Base-by-base conservation (phyloP, 2,329 filamentous ascomycete genomes). In the Paecilomyces formosus region DNA sequence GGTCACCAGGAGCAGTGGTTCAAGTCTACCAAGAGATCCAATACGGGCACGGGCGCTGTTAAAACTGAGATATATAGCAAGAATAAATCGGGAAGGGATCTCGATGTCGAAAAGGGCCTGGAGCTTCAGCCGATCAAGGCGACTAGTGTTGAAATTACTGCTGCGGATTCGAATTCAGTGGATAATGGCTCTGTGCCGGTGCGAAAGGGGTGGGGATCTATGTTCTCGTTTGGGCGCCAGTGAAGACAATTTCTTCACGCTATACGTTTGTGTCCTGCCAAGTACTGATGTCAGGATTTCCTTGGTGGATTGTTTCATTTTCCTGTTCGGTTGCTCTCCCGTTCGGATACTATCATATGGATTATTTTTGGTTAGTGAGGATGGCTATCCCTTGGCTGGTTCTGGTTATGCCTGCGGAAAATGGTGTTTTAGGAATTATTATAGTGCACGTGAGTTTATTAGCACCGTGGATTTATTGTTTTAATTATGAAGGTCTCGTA, bases 221-320 rank as follows among this genome's bases (percentile, higher is more conserved):
- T 58, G 26, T 59, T 61, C 58, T 55, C 54, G 53, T 61, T 61
- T 51, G 54, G 59, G 13, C 54, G 57, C 15, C 28, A 33, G 45
- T 52, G 12, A 24, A 9, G 50, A 28, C 3, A 26, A 21, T 52
- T n/a, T 9, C 15, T n/a, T 55, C 26, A 50, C 35, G 24, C 13
- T 26, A n/a, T 49, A n/a, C n/a, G 11, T 35, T 18, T 52, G 4
- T 24, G 51, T 8, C 15, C 54, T 33, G n/a, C 7, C 13, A 21
- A 12, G 11, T 45, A 5, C 45, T 39, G 28, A 13, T 39, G 21
- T 6, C 6, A 3, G 21, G 13, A 26, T 4, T 22, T 52, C 21
- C 5, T 9, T 31, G 30, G 2, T 52, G 50, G 3, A 22, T 52
- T n/a, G 22, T 24, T 24, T 52, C 49, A 22, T 52, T 26, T 52